These are phyloP conservation scores for Artemisia tridentata DNA, from an alignment of 129 eudicot genomes.

Conservation along the genomic window DNA sequence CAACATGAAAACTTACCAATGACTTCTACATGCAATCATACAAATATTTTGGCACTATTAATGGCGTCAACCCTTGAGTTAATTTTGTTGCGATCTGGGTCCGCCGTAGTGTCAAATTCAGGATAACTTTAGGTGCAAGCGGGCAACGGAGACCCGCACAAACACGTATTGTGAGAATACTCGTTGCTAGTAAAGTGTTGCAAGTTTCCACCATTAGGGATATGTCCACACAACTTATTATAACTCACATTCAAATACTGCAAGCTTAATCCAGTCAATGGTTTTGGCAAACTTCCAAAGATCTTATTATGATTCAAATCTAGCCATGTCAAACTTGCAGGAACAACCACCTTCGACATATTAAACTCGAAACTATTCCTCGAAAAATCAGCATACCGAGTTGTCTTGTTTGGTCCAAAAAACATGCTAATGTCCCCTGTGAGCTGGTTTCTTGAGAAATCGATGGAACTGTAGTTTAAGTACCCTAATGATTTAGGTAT, in stretches of 20 bases:
- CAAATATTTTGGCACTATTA: too few relatives aligned
- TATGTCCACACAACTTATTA: conserved; percentile 46
- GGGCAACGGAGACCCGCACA: conserved; percentile 36
- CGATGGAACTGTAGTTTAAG: conserved; percentile 33
- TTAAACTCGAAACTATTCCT: conserved; percentile 50
- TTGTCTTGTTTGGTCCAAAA: conserved; percentile 46
- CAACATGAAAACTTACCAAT: too few relatives aligned
- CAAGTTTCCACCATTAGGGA: conserved; percentile 34
- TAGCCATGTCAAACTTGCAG: conserved; percentile 30
- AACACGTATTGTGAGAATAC: conserved; percentile 35
- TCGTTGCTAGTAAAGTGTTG: conserved; percentile 19
- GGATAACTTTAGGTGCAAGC: conserved; percentile 14
- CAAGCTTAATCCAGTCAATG: conserved; percentile 23
- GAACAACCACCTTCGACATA: conserved; percentile 32
- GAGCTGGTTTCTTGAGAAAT: conserved; percentile 39
- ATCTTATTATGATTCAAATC: conserved; percentile 52
- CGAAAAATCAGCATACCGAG: conserved; percentile 25
- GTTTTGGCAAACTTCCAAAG: conserved; percentile 41
- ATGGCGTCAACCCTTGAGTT: too few relatives aligned
- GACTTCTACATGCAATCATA: too few relatives aligned
- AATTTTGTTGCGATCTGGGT: too few relatives aligned
- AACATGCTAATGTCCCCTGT: conserved; percentile 44
- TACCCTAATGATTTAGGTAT: conserved; percentile 37
- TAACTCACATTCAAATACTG: conserved; percentile 37
- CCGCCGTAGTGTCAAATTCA: too few relatives aligned